phyloP scores from a whole-genome alignment of 805 yeast genomes.

The Yarrowia sp. region DNA sequence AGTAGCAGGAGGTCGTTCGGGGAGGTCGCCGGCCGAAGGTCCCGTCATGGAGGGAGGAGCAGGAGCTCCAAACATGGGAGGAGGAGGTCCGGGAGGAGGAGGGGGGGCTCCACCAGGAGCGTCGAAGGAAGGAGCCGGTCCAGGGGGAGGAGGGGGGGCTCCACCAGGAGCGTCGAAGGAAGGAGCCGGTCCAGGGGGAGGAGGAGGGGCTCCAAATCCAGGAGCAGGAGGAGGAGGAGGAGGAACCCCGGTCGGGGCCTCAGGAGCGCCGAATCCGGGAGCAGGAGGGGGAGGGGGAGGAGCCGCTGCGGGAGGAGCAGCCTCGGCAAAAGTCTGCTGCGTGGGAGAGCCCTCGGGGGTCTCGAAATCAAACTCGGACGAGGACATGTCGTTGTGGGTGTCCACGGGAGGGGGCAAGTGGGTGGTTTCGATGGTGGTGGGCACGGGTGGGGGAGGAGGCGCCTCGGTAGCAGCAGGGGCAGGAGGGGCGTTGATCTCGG shows the following conservation, averaged over 20 bases:
- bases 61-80: slow-evolving; percentile 51
- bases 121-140: slow-evolving; percentile 56
- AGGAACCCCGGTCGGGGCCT: neutral
- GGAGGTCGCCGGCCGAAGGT: slow-evolving; percentile 45
- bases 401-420: slow-evolving; percentile 29
- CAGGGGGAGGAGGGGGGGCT: slow-evolving; percentile 51
- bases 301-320: slow-evolving; percentile 51
- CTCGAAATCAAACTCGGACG: slow-evolving; percentile 38
- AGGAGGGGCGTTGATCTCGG: neutral
- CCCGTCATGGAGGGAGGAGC: slow-evolving; percentile 47
- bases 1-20: slow-evolving; percentile 43
- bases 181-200: slow-evolving; percentile 58
- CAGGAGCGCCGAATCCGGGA: slow-evolving; percentile 4
- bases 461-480: neutral
- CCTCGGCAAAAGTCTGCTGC: slow-evolving; percentile 43
- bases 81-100: slow-evolving; percentile 51
- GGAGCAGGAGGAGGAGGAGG: slow-evolving; percentile 46
- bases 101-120: slow-evolving; percentile 49
- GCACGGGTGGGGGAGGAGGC: slow-evolving; percentile 1
- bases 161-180: slow-evolving; percentile 52
- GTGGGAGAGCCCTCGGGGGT: slow-evolving; percentile 43
- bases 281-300: slow-evolving; percentile 48
- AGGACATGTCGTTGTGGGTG: slow-evolving; percentile 28
- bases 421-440: slow-evolving; percentile 20
- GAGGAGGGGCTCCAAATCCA: slow-evolving; percentile 44